Base-by-base conservation (phyloP, 768 basidiomycete species). In the Albatrellus ellisii region DNA sequence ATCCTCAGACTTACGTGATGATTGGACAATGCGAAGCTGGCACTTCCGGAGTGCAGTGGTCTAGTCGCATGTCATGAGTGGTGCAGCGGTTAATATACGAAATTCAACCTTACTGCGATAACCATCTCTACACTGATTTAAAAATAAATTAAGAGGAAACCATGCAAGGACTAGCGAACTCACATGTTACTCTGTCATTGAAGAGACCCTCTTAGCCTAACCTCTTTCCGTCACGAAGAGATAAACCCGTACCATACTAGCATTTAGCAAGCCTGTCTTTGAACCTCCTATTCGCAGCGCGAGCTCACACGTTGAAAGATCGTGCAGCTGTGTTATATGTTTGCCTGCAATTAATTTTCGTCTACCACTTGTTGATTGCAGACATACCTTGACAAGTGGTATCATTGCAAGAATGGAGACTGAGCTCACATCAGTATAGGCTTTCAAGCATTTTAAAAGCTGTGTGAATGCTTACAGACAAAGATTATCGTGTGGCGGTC, bases 1-100 rank as follows among this genome's bases (percentile, higher is more conserved):
- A n/a, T n/a, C n/a, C n/a, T n/a, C 12, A 8, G 10, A 59, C 78
- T 46, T 52, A 86, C 85, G 64, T 8, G 84, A 76, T 1, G 85
- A 78, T 56, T 91, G 87, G 2, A 91, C 86, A 21, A 91, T 70
- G 17, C 68, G 65, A 6, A 91, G 62, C 56, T 91, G 79, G 53
- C 88, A 90, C 56, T 86, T 81, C n/a, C 68, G 62, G 42, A 91
- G 62, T 0, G 87, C 88, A 35, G 80, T 84, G 39, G 89, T 76
- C 80, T 86, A 43, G 40, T 14, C 15, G 8, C 26, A 22, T 26
- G 11, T 33, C 17, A 36, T 43, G 28, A 31, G 25, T 27, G 25
- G n/a, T 9, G 31, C 21, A 20, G 15, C 36, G 20, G 8, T 22
- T 18, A 35, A 27, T n/a, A 33, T 15, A 11, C n/a, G 17, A 29